Conservation (phyloP, 768 basidiomycete species). For the Nidula microcarpa region DNA sequence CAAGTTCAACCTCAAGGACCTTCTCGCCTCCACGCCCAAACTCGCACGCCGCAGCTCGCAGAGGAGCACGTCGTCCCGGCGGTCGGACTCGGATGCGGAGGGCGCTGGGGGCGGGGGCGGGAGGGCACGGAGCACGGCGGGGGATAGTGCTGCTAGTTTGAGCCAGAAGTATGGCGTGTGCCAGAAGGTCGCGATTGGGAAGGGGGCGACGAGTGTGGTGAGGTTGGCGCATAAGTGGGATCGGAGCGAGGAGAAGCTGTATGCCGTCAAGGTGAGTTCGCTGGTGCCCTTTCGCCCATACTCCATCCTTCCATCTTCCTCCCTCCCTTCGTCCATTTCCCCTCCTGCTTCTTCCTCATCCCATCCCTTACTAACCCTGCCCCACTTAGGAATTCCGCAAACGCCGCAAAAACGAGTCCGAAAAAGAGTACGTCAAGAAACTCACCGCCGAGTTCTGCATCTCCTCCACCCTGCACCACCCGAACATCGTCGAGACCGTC, state of each 20-base stretch:
- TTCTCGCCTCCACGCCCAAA: conserved; percentile 73
- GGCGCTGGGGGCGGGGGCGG: conserved; percentile 20
- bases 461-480: conserved; percentile 89
- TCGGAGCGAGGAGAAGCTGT: conserved; percentile 91
- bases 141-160: conserved; percentile 42
- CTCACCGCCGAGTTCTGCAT: conserved; percentile 99
- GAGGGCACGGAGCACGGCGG: conserved; percentile 33
- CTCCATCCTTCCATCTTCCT: not conserved
- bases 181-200: conserved; percentile 95
- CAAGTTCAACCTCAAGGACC: conserved; percentile 82
- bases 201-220: conserved; percentile 97
- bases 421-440: conserved; percentile 99
- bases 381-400: conserved; percentile 88
- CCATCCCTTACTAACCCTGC: too few relatives aligned
- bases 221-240: conserved; percentile 99
- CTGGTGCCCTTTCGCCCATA: conserved; percentile 2
- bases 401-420: conserved; percentile 95
- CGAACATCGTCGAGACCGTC: conserved; percentile 97
- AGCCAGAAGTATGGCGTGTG: conserved; percentile 96
- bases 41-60: conserved; percentile 66
- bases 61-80: conserved; percentile 58
- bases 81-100: conserved; percentile 61
- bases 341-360: too few relatives aligned
- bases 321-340: conserved; percentile 4
- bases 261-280: conserved; percentile 87